A percentile compares a stretch with the other conserved stretches of the same genome.
phyloP scores from a whole-genome alignment of 805 yeast genomes.

The Hanseniaspora guilliermondii region DNA sequence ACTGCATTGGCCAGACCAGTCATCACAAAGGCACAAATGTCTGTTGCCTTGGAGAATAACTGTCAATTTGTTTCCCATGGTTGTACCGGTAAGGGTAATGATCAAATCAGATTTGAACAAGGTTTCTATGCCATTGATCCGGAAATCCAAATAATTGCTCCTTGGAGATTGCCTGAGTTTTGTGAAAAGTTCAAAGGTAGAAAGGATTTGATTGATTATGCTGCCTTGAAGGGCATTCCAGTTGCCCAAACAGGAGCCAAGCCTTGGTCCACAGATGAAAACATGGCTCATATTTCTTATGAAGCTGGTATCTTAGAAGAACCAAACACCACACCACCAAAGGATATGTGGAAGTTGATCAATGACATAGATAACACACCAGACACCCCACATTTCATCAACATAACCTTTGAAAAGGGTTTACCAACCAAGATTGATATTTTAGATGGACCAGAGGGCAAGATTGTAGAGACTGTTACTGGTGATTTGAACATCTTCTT shows the following conservation, averaged over 20 bases:
- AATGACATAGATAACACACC: conserved; percentile 95
- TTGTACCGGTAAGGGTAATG: conserved; percentile 99
- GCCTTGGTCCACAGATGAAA: conserved; percentile 99
- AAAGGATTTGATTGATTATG: conserved; percentile 87
- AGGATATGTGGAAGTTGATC: conserved; percentile 99
- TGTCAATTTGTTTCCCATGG: conserved; percentile 99
- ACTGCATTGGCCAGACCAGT: conserved; percentile 98
- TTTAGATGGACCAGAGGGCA: conserved; percentile 43
- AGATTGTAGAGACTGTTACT: conserved; percentile 38
- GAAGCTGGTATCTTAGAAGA: conserved; percentile 99
- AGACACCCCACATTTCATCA: conserved; percentile 76
- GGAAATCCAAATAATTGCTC: conserved; percentile 91
- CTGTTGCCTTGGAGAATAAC: conserved; percentile 92
- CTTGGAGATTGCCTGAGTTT: conserved; percentile 97
- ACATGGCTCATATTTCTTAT: conserved; percentile 95
- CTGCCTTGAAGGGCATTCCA: conserved; percentile 81
- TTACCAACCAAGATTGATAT: conserved; percentile 63
- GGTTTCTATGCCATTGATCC: conserved; percentile 97
- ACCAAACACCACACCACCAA: conserved; percentile 97
- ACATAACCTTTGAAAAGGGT: conserved; percentile 74
- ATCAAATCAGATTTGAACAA: conserved; percentile 95
- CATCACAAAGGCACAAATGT: conserved; percentile 94
- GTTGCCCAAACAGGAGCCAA: conserved; percentile 96
- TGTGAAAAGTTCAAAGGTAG: conserved; percentile 96
- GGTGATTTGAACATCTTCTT: conserved; percentile 87